These are phyloP conservation scores for Mortierella sp. DNA, from an alignment of 371 early-diverging fungal genomes.

Conservation along the genomic window DNA sequence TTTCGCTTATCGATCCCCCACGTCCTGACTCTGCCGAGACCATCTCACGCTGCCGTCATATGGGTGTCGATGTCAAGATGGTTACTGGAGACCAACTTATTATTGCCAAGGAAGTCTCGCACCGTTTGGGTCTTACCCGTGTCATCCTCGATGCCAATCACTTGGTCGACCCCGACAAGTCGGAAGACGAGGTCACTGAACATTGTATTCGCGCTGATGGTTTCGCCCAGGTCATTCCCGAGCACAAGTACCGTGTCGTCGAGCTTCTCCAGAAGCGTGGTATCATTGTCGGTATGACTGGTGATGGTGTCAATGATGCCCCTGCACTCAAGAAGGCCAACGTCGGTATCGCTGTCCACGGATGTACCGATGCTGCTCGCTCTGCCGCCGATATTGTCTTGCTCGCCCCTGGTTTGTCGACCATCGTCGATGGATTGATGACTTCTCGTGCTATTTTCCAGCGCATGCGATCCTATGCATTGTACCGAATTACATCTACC, in stretches of 20 bases:
- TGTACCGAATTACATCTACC: slow-evolving; percentile 92
- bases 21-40: slow-evolving; percentile 75
- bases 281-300: slow-evolving; percentile 88
- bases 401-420: slow-evolving; percentile 84
- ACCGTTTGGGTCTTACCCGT: slow-evolving; percentile 80
- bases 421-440: slow-evolving; percentile 85
- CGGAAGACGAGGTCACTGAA: slow-evolving; percentile 88
- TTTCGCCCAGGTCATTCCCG: slow-evolving; percentile 96
- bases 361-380: slow-evolving; percentile 92
- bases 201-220: slow-evolving; percentile 91
- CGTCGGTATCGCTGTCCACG: slow-evolving; percentile 82
- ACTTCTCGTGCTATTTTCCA: slow-evolving; percentile 90
- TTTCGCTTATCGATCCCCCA: slow-evolving; percentile 90
- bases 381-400: slow-evolving; percentile 93
- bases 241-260: slow-evolving; percentile 95
- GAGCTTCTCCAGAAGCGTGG: slow-evolving; percentile 82
- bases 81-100: slow-evolving; percentile 92
- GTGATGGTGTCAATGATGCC: slow-evolving; percentile 94
- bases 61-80: slow-evolving; percentile 90
- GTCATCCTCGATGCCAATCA: slow-evolving; percentile 83
- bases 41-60: slow-evolving; percentile 69
- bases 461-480: slow-evolving; percentile 88
- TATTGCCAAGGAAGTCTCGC: slow-evolving; percentile 90
- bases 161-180: slow-evolving; percentile 80
- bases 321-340: slow-evolving; percentile 88